Evolutionary conservation across 1,139 yeast species (phyloP).

Genomic region (Yamadazyma taylorii): DNA sequence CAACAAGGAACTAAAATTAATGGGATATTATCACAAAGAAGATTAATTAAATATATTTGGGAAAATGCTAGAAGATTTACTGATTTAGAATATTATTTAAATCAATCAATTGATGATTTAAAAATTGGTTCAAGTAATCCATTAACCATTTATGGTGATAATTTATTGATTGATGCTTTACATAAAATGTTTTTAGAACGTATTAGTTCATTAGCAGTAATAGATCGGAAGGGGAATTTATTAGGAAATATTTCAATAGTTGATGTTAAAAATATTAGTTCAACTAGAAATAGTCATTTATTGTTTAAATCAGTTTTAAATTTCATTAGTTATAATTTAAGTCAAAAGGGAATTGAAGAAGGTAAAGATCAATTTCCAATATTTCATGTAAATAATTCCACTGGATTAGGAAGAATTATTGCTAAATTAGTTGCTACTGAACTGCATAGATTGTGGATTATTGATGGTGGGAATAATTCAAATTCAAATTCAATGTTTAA

Average conservation of each 20-base stretch:
- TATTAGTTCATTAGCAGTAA: conserved; percentile 91
- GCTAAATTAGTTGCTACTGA: conserved; percentile 95
- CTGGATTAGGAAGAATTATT: conserved; percentile 82
- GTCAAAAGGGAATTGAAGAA: conserved; percentile 86
- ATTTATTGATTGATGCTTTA: conserved; percentile 81
- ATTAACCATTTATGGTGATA: conserved; percentile 81
- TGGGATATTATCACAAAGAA: conserved; percentile 87
- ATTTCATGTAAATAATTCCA: conserved; percentile 80
- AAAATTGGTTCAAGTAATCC: conserved; percentile 72
- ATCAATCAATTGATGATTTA: conserved; percentile 63
- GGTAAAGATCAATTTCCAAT: conserved; percentile 97
- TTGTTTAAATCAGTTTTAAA: conserved; percentile 82
- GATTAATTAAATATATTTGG: conserved; percentile 82
- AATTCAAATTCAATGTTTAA: conserved; percentile 13
- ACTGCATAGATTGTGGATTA: conserved; percentile 92
- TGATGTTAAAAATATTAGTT: conserved; percentile 84
- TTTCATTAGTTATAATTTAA: conserved; percentile 81
- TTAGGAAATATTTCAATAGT: conserved; percentile 93
- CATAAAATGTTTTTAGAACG: conserved; percentile 80
- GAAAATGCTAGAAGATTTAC: conserved; percentile 87
- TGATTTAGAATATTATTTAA: conserved; percentile 70
- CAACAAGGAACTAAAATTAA: conserved; percentile 43
- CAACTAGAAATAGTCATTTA: conserved; percentile 79
- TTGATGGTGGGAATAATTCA: conserved; percentile 47
- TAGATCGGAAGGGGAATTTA: conserved; percentile 71